Conservation (phyloP, 2,329 filamentous ascomycete genomes). For the Pestalotiopsis sp. region DNA sequence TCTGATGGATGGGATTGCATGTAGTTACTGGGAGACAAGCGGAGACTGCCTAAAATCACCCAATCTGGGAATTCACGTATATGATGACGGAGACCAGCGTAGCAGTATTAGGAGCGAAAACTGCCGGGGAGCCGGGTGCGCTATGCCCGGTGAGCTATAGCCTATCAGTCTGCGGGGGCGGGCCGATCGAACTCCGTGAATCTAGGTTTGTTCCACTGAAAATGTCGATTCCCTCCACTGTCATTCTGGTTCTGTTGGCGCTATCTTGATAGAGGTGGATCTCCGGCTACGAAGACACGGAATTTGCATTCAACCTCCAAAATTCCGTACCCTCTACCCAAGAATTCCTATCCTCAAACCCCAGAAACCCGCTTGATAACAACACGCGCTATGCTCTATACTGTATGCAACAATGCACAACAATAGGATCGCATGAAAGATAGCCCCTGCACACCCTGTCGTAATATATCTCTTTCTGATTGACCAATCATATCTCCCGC, state of each 20-base stretch:
- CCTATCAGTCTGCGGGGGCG: background rate
- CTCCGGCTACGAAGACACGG: background rate
- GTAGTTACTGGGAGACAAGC: background rate
- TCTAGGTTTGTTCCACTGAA: background rate
- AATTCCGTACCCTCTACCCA: background rate
- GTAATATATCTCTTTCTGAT: background rate
- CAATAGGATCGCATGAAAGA: background rate
- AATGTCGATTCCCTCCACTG: background rate
- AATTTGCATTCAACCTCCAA: background rate
- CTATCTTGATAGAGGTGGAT: background rate
- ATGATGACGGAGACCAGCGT: background rate
- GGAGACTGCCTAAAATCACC: constrained; percentile 4
- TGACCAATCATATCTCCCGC: background rate
- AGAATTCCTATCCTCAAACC: background rate
- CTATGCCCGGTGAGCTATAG: background rate
- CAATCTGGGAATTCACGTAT: background rate
- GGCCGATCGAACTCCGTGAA: constrained; percentile 1
- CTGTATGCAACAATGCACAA: background rate
- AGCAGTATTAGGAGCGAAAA: background rate
- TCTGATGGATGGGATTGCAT: background rate
- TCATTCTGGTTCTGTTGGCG: background rate
- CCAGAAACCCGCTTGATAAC: background rate
- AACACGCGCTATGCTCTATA: background rate
- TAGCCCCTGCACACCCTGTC: background rate
- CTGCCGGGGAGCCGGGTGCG: background rate